These are phyloP conservation scores for Chlorella sp. DNA, from an alignment of 139 green algal species.

Conservation along the genomic window DNA sequence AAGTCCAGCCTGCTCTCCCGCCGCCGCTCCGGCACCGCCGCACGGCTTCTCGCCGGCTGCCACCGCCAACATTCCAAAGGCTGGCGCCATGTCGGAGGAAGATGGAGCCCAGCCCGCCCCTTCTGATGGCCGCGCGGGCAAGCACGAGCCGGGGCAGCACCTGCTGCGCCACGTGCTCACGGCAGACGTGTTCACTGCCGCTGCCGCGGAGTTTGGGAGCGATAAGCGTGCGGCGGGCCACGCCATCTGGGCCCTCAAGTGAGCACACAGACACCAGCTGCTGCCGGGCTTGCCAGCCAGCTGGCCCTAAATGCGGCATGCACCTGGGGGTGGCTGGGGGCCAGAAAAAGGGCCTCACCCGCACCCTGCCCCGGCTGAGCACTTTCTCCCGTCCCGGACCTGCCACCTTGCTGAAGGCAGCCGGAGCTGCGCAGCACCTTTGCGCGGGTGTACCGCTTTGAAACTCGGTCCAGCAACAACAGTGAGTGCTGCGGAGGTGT, in stretches of 20 bases:
- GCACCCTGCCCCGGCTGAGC: no score
- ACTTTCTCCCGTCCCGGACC: not conserved
- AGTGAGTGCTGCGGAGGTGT: not conserved
- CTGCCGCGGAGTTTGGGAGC: no score
- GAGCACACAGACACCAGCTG: no score
- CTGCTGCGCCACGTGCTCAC: constrained; percentile 1
- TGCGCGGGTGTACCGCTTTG: not conserved
- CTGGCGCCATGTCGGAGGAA: not conserved
- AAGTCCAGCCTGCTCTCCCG: not conserved
- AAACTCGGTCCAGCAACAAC: constrained; percentile 2
- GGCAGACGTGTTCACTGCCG: not conserved
- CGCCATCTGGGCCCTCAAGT: not conserved
- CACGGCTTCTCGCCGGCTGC: not conserved
- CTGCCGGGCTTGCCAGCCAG: no score
- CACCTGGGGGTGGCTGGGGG: no score
- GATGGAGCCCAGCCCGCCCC: not conserved
- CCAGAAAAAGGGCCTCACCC: no score
- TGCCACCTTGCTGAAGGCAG: not conserved
- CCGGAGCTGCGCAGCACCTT: not conserved
- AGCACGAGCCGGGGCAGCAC: not conserved
- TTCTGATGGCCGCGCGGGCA: not conserved
- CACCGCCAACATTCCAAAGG: no score
- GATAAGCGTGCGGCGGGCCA: not conserved
- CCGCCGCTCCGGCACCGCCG: not conserved
- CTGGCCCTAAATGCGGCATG: no score